A percentile compares a stretch with the other conserved stretches of the same genome.
Evolutionary conservation across 352 stramenopile species (phyloP).

Genomic region (Pythium pyrilobum): DNA sequence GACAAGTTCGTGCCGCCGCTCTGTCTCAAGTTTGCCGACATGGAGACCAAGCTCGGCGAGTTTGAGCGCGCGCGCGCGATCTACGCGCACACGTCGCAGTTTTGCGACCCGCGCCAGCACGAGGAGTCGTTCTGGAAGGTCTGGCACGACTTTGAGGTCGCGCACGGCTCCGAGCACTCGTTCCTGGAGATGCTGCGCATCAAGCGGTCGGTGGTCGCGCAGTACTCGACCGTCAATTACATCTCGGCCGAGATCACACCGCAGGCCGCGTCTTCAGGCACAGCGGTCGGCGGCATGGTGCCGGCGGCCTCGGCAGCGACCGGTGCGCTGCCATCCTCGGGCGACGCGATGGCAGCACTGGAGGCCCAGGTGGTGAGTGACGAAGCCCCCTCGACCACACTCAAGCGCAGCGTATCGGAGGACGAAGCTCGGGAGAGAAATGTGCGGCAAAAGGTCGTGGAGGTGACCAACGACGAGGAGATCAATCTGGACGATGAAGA

Average conservation of each 20-base stretch:
- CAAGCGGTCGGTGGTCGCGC: constrained; percentile 95
- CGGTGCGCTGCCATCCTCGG: constrained; percentile 24
- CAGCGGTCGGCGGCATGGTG: constrained; percentile 46
- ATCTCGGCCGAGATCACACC: constrained; percentile 89
- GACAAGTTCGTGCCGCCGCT: constrained; percentile 90
- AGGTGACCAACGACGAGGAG: constrained; percentile 85
- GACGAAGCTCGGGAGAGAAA: constrained; percentile 65
- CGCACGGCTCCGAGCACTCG: constrained; percentile 96
- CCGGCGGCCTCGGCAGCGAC: constrained; percentile 33
- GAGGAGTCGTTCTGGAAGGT: constrained; percentile 94
- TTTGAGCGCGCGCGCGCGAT: constrained; percentile 96
- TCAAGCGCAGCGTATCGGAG: constrained; percentile 60
- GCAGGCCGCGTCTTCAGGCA: constrained; percentile 19
- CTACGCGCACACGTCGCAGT: constrained; percentile 95
- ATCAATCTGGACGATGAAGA: constrained; percentile 91
- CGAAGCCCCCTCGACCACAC: constrained; percentile 17
- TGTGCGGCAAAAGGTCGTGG: constrained; percentile 74
- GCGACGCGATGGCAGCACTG: constrained; percentile 87
- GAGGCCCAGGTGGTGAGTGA: constrained; percentile 49
- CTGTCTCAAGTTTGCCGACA: constrained; percentile 94
- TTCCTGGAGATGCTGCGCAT: constrained; percentile 99
- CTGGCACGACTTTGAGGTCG: constrained; percentile 96
- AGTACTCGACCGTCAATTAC: constrained; percentile 97
- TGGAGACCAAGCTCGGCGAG: constrained; percentile 97
- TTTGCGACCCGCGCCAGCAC: constrained; percentile 94